Evolutionary conservation across 1,139 yeast genomes (phyloP), one percentile per base, ranked within the genome.

Genomic region (Suhomyces wounanorum): DNA sequence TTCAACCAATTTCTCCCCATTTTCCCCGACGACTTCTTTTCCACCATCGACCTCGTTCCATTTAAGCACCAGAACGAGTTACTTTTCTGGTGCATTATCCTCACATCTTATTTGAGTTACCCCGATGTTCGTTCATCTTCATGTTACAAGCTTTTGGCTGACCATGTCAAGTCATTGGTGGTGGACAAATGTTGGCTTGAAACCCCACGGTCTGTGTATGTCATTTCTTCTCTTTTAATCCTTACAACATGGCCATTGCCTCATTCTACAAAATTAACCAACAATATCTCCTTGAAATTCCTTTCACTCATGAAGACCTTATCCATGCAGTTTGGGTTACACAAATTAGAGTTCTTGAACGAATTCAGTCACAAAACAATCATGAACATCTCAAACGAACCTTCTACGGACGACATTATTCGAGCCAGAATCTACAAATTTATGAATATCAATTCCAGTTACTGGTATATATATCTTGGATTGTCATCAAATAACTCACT

Each of bases 211-310:
- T 73, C 78, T 23, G 70, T 76, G 16, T 75, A 73, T 54, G 70
- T 75, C 8, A 60, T 77, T 30, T 66, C 73, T 8, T 68, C 80
- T 2, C 66, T 77, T 44, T 63, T 76, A 42, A 68, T 77, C 26
- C 67, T 77, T 49, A 76, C 81, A 8, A 75, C 80, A 3, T 77
- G 81, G 81, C 78, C 80, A n/a, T 64, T 76, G 37, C 80, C 79
- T 7, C 63, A 64, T 28, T 56, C 61, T 17, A 66, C 67, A 48
- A 70, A 68, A 43, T 60, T 71, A 31, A 66, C 69, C 37, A 77
- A 75, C 51, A 69, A 73, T 55, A 58, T 72, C 25, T 65, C 75
- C 1, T 60, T 76, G 45, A 76, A 75, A 54, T 76, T 71, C 56
- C 61, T 74, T 21, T 69, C 79, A 8, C 65, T 75, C 38, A 72